phyloP scores from a whole-genome alignment of 257 asterid genomes.

The Plectranthus barbatus region DNA sequence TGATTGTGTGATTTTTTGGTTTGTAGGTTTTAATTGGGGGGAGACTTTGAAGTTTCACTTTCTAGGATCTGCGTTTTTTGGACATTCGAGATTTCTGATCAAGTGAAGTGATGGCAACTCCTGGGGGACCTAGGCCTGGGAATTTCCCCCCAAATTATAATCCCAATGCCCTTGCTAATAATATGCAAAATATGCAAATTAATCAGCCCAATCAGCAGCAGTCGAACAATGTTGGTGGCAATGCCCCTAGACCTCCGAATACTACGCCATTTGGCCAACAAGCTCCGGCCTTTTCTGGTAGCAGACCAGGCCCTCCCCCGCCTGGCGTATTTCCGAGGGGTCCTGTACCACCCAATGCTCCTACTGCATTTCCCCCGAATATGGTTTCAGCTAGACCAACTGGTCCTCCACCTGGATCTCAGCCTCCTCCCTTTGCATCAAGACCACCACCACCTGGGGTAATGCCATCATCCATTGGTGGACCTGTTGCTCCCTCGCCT shows the following conservation, averaged over 20 bases:
- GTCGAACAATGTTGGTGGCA: constrained; percentile 26
- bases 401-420: constrained; percentile 56
- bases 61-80: too few relatives aligned
- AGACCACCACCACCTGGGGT: constrained; percentile 79
- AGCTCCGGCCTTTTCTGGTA: constrained; percentile 62
- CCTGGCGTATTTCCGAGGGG: constrained; percentile 68
- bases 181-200: constrained; percentile 76
- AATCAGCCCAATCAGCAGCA: constrained; percentile 69
- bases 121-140: constrained; percentile 88
- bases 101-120: constrained; percentile 68
- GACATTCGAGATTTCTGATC: constrained; percentile 17
- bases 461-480: constrained; percentile 46
- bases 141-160: constrained; percentile 67
- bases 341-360: constrained; percentile 44
- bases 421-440: constrained; percentile 60
- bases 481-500: constrained; percentile 37
- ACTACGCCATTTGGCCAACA: constrained; percentile 67
- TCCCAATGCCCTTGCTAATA: constrained; percentile 65
- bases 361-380: constrained; percentile 50
- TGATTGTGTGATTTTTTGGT: constrained; percentile 3
- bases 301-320: constrained; percentile 77
- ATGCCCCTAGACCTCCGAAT: constrained; percentile 49
- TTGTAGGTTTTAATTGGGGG: constrained; percentile 32
- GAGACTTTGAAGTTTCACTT: constrained; percentile 10
- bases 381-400: constrained; percentile 47